Base-by-base conservation (phyloP, 352 stramenopile species). In the Phytophthora cactorum region DNA sequence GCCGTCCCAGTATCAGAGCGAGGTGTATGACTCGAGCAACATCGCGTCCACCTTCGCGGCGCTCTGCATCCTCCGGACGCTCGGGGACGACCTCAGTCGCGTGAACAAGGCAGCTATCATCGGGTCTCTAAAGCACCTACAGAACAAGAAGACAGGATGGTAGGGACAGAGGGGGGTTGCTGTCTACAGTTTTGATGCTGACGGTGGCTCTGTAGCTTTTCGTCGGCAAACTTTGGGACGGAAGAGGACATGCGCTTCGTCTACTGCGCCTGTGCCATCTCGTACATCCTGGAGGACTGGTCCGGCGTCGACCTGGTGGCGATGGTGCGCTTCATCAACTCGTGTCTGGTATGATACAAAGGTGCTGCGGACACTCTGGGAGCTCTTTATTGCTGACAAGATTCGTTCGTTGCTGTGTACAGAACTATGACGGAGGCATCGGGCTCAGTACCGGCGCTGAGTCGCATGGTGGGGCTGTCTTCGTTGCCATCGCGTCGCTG, bases 161-260 rank as follows among this genome's bases (percentile, higher is more conserved):
- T 92, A 56, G 15, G 66, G 17, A 15, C 34, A 44, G 1, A 27
- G 22, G n/a, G 34, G 8, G 39, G 4, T 22, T 34, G 46, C 27
- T 15, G 12, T 55, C 3, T 39, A 27, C 12, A 46, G 2, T 31
- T 49, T 43, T 62, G 11, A 28, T 44, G 27, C 27, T 50, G 25
- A 58, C 46, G 25, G 8, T 47, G 31, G 38, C 6, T 67, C 39
- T 66, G 27, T 59, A 95, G 84, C 73, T 97, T 96, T 59, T 85
- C 70, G 55, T 88, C 87, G 0, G 59, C 88, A 14, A 82, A 75
- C 6, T 78, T 74, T 36, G 90, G 89, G 2, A 95, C 86, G 0
- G 90, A 97, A 55, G 76, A 96, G 52, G 90, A 97, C 58, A 91
- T 96, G 79, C 86, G 90, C 59, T 96, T 97, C 56, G 84, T 96